phyloP scores from a whole-genome alignment of 2,329 filamentous ascomycete species.

The Trichoderma atrobrunneum region DNA sequence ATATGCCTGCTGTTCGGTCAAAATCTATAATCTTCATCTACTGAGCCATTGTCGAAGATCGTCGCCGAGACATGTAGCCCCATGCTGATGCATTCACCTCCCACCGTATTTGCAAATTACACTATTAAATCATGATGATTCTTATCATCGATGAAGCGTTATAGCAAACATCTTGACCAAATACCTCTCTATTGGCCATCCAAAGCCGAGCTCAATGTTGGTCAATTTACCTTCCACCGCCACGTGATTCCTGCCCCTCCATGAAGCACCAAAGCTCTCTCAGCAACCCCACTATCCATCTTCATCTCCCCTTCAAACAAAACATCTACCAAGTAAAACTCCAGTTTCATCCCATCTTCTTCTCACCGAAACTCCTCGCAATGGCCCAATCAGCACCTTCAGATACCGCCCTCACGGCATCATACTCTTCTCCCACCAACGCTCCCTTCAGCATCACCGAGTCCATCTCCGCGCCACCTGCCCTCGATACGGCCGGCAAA shows the following conservation, averaged over 20 bases:
- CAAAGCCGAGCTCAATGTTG: neutral
- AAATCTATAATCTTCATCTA: neutral
- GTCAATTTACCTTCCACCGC: neutral
- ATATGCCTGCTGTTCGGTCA: too few species aligned
- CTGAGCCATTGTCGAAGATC: neutral
- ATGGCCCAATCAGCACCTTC: neutral
- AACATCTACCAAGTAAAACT: neutral
- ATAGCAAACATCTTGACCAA: neutral
- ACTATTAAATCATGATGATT: neutral
- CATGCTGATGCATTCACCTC: neutral
- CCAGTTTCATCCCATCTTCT: neutral
- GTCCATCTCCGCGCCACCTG: conserved; percentile 35
- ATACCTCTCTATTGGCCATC: too few species aligned
- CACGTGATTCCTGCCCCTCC: conserved; percentile 17
- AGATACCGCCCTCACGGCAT: conserved; percentile 41
- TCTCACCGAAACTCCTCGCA: neutral
- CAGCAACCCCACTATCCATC: neutral
- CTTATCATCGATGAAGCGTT: too few species aligned
- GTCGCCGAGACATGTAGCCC: neutral
- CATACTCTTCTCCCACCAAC: conserved; percentile 54
- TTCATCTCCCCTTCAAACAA: conserved; percentile 8
- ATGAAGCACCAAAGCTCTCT: conserved; percentile 18
- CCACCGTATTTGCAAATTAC: neutral
- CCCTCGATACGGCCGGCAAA: conserved; percentile 45
- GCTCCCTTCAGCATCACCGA: conserved; percentile 45